These are phyloP conservation scores for Xylariaceae sp. DNA, from an alignment of 2,329 filamentous ascomycete species.

Conservation along the genomic window DNA sequence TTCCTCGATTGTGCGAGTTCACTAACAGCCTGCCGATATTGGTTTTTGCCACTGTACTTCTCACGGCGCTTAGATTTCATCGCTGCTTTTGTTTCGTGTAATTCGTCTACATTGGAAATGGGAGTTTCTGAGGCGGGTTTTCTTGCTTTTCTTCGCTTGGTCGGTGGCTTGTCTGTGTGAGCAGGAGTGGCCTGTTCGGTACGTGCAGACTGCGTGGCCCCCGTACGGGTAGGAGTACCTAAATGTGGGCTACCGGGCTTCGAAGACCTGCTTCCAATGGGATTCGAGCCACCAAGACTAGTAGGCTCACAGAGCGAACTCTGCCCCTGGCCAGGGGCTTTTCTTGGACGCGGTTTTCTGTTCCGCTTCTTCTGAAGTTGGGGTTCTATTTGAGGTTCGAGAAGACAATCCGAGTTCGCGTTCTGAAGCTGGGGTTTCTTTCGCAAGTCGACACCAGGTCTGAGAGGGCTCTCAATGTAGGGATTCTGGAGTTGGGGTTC, in stretches of 20 bases:
- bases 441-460: too few species aligned
- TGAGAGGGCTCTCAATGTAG: background rate
- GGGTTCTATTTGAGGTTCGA: background rate
- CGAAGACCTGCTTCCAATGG: background rate
- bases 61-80: constrained; percentile 15
- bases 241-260: background rate
- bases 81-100: constrained; percentile 2
- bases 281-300: background rate
- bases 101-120: background rate
- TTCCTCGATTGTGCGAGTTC: constrained; percentile 26
- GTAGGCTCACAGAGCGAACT: background rate
- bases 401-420: background rate
- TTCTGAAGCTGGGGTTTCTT: background rate
- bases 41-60: constrained; percentile 21
- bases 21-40: constrained; percentile 26
- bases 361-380: constrained; percentile 2
- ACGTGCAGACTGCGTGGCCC: background rate
- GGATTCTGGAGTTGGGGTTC: background rate
- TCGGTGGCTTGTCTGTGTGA: background rate
- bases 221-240: background rate
- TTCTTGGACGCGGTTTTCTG: constrained; percentile 5
- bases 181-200: background rate
- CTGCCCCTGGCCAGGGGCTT: constrained; percentile 2
- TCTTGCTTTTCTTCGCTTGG: constrained; percentile 32
- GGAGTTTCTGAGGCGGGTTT: constrained; percentile 40